phyloP scores from a whole-genome alignment of 139 green algal species.

The Picochlorum sp. region DNA sequence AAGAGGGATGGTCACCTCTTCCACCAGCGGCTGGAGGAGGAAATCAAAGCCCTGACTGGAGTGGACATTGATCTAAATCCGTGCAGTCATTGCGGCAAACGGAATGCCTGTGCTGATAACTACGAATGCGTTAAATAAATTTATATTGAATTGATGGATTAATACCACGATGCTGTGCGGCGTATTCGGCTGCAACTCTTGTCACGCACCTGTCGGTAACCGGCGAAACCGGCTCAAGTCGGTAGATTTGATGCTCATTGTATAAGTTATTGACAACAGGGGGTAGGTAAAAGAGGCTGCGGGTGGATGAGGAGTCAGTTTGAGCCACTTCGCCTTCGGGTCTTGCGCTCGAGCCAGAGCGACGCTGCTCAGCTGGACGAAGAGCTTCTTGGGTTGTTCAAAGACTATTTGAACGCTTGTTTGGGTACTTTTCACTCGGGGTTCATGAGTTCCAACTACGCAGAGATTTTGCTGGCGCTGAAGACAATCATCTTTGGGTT shows the following conservation, averaged over 20 bases:
- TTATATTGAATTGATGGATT: no score
- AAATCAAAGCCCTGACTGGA: slow-evolving; percentile 51
- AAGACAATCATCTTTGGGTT: slow-evolving; percentile 55
- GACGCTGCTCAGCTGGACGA: slow-evolving; percentile 70
- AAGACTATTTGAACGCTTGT: slow-evolving; percentile 63
- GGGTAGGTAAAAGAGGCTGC: slow-evolving; percentile 31
- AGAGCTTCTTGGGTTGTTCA: slow-evolving; percentile 68
- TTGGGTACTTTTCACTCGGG: slow-evolving; percentile 35
- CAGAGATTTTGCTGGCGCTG: slow-evolving; percentile 46
- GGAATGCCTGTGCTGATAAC: slow-evolving; percentile 14
- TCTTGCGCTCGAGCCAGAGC: slow-evolving; percentile 73
- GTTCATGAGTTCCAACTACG: slow-evolving; percentile 23
- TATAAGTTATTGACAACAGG: slow-evolving; percentile 6
- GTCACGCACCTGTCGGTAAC: no score
- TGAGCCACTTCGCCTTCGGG: slow-evolving; percentile 15
- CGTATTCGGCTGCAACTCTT: no score
- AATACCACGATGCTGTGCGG: no score
- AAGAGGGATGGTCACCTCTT: slow-evolving; percentile 53
- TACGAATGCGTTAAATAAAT: not conserved
- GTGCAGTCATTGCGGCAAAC: slow-evolving; percentile 22
- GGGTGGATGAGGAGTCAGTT: not conserved
- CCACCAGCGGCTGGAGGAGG: slow-evolving; percentile 44
- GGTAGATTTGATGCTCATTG: no score
- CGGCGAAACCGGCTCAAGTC: no score
- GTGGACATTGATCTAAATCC: slow-evolving; percentile 21